Evolutionary conservation across 225 moss, liverwort and hornwort genomes (phyloP).

Genomic region (Marchantia polymorpha): DNA sequence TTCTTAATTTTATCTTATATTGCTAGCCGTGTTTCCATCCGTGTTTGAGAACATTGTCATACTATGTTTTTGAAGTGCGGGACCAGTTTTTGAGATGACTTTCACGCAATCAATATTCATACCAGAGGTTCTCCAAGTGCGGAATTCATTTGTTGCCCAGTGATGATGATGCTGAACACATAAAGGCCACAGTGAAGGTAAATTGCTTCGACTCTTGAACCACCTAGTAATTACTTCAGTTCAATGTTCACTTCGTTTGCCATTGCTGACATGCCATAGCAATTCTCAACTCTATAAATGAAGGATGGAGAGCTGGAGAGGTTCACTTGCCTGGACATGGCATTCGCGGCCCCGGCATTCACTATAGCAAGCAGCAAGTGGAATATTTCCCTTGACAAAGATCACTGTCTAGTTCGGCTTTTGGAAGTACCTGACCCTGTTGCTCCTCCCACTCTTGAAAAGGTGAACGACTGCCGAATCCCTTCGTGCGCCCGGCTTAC

Average conservation of each 20-base stretch:
- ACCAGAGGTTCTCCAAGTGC: slow-evolving; percentile 71
- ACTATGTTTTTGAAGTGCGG: not conserved
- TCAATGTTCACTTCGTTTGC: not conserved
- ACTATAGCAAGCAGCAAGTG: slow-evolving; percentile 71
- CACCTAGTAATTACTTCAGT: not conserved
- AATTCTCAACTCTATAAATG: not conserved
- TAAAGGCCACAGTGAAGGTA: slow-evolving; percentile 61
- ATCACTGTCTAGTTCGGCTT: slow-evolving; percentile 58
- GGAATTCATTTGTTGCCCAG: slow-evolving; percentile 81
- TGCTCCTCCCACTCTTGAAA: slow-evolving; percentile 85
- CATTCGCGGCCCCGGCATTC: slow-evolving; percentile 69
- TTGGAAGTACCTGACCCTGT: slow-evolving; percentile 74
- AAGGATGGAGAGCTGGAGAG: slow-evolving; percentile 68
- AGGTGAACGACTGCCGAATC: slow-evolving; percentile 40
- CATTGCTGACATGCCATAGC: not conserved
- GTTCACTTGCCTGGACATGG: slow-evolving; percentile 63
- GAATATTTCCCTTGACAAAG: slow-evolving; percentile 48
- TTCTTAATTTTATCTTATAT: not conserved
- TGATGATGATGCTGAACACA: slow-evolving; percentile 69
- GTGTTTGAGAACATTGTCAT: not conserved
- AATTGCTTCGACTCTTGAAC: not conserved
- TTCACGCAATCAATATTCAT: not conserved
- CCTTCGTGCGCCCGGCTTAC: not conserved
- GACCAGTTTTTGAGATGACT: not conserved
- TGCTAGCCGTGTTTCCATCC: slow-evolving; percentile 15